Conservation (phyloP, 345 rosid genomes). For the Hirschfeldia incana region DNA sequence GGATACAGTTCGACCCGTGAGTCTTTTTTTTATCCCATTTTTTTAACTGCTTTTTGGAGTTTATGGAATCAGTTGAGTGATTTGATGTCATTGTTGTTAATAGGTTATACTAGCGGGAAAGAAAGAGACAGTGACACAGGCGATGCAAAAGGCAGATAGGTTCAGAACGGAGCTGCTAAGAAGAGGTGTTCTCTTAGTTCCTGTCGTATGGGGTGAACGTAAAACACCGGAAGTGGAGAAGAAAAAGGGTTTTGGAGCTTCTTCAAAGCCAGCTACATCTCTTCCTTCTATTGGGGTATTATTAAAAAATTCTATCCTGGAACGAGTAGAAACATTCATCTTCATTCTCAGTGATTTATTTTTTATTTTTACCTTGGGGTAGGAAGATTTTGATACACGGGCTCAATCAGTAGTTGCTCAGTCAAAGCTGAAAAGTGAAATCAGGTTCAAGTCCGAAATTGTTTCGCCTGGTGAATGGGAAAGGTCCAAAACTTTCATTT, state of each 20-base stretch:
- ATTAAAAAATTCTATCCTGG: not conserved
- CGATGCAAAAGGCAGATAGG: not conserved
- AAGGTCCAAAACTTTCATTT: constrained; percentile 51
- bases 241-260: constrained; percentile 84
- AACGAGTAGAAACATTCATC: not conserved
- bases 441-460: constrained; percentile 73
- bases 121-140: constrained; percentile 53
- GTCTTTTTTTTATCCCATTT: constrained; percentile 31
- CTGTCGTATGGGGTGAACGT: constrained; percentile 80
- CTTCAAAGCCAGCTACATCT: constrained; percentile 56
- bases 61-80: constrained; percentile 8
- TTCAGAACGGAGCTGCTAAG: constrained; percentile 67
- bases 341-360: constrained; percentile 2
- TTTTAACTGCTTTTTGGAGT: not conserved
- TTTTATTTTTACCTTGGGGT: not conserved
- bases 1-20: constrained; percentile 88
- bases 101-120: constrained; percentile 90
- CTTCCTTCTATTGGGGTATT: constrained; percentile 89
- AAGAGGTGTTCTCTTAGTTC: constrained; percentile 88
- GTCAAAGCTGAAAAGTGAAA: constrained; percentile 88
- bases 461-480: constrained; percentile 89
- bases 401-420: constrained; percentile 75
- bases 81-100: constrained; percentile 27
- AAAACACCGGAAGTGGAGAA: constrained; percentile 56
- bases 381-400: constrained; percentile 90